Conservation (phyloP, 164 flowering plant species). For the Stephania japonica region DNA sequence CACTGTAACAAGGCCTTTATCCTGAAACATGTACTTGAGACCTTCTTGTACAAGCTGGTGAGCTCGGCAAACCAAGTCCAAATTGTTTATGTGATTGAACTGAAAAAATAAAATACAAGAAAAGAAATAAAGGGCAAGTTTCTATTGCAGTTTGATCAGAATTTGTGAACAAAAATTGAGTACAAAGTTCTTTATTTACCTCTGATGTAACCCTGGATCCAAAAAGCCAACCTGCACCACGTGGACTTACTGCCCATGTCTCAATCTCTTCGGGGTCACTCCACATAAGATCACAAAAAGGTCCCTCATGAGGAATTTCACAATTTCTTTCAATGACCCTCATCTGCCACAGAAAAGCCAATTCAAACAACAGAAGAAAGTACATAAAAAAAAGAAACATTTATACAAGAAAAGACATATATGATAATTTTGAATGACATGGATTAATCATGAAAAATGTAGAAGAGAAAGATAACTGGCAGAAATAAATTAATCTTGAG, state of each 20-base stretch:
- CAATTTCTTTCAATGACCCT: constrained; percentile 88
- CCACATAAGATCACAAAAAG: constrained; percentile 99
- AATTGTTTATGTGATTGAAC: constrained; percentile 97
- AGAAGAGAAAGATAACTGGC: not conserved
- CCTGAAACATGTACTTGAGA: constrained; percentile 98
- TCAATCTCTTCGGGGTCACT: constrained; percentile 99
- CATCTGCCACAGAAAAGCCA: constrained; percentile 50
- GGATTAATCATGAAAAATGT: not conserved
- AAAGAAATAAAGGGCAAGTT: not conserved
- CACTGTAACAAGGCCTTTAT: constrained; percentile 97
- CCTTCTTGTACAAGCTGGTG: constrained; percentile 99
- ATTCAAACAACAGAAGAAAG: not conserved
- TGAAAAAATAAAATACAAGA: constrained; percentile 24
- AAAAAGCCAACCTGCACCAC: constrained; percentile 99
- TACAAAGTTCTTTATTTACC: constrained; percentile 31
- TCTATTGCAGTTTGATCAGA: not conserved
- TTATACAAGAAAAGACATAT: not conserved
- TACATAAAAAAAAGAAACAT: not conserved
- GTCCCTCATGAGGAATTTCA: constrained; percentile 99
- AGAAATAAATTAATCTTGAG: not conserved
- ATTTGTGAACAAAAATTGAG: not conserved
- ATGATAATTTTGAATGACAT: not conserved
- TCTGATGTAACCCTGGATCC: constrained; percentile 97
- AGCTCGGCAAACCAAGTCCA: constrained; percentile 95
- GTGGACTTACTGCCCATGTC: constrained; percentile 99